Conservation (phyloP, 2,329 filamentous ascomycete genomes). For the Fusarium pseudoanthophilum region DNA sequence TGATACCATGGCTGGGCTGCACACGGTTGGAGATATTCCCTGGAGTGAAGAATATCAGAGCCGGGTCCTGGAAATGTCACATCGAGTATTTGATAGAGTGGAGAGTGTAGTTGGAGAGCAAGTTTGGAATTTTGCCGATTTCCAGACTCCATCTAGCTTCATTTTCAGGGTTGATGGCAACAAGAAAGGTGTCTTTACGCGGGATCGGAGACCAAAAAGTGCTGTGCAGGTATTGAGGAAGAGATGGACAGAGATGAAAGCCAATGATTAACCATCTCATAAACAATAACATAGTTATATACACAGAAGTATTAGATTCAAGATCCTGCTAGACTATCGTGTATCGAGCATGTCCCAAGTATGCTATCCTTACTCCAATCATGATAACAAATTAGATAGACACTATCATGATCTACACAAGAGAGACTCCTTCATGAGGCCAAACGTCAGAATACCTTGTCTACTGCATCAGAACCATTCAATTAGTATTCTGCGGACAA, state of each 20-base stretch:
- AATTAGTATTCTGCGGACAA: background rate
- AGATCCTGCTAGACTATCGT: background rate
- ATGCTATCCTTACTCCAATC: background rate
- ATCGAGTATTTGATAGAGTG: constrained; percentile 28
- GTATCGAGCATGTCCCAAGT: background rate
- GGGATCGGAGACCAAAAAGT: constrained; percentile 19
- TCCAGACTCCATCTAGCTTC: constrained; percentile 11
- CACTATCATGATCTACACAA: fast-evolving
- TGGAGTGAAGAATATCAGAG: constrained; percentile 36
- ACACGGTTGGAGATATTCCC: constrained; percentile 23
- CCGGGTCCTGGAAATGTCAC: constrained; percentile 24
- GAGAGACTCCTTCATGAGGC: too few relatives aligned
- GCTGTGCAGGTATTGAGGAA: constrained; percentile 14
- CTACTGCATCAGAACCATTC: background rate
- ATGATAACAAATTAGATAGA: background rate
- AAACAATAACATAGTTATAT: fast-evolving
- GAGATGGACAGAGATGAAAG: background rate
- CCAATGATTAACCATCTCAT: background rate
- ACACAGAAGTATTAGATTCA: background rate
- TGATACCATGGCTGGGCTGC: background rate
- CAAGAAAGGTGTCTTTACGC: constrained; percentile 34
- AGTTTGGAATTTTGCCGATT: constrained; percentile 37
- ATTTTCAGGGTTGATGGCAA: constrained; percentile 35
- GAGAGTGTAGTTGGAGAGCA: constrained; percentile 31
- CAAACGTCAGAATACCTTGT: background rate